phyloP scores from a whole-genome alignment of 306 rosid species.

The Styphnolobium japonicum region DNA sequence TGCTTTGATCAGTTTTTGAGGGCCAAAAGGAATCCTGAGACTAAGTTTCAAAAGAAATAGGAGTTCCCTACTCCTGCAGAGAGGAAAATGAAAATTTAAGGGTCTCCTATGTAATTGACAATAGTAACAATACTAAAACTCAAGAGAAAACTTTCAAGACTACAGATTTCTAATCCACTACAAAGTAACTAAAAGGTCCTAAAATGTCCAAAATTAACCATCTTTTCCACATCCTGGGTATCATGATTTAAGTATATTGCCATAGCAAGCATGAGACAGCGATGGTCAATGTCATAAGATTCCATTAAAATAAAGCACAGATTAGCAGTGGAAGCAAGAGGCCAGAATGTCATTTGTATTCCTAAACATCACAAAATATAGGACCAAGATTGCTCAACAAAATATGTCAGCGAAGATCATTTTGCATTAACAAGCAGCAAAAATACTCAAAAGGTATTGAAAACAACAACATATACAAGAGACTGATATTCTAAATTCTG shows the following conservation, averaged over 20 bases:
- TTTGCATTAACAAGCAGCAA: conserved; percentile 6
- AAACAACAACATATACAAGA: neutral
- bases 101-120: too few relatives aligned
- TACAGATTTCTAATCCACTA: neutral
- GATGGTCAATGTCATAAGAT: neutral
- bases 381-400: neutral
- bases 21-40: too few relatives aligned
- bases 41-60: neutral
- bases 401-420: neutral
- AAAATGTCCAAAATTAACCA: neutral
- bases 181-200: neutral
- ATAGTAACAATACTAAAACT: too few relatives aligned
- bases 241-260: neutral
- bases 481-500: neutral
- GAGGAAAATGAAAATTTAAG: neutral
- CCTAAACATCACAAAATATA: neutral
- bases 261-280: neutral
- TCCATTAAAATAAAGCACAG: neutral
- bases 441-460: neutral
- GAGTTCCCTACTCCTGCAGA: neutral
- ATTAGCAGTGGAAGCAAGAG: neutral
- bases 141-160: too few relatives aligned
- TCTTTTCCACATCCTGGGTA: neutral
- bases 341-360: neutral
- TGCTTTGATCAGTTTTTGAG: neutral